These are phyloP conservation scores for Alternaria solani DNA, from an alignment of 2,329 filamentous ascomycete genomes.

Conservation along the genomic window DNA sequence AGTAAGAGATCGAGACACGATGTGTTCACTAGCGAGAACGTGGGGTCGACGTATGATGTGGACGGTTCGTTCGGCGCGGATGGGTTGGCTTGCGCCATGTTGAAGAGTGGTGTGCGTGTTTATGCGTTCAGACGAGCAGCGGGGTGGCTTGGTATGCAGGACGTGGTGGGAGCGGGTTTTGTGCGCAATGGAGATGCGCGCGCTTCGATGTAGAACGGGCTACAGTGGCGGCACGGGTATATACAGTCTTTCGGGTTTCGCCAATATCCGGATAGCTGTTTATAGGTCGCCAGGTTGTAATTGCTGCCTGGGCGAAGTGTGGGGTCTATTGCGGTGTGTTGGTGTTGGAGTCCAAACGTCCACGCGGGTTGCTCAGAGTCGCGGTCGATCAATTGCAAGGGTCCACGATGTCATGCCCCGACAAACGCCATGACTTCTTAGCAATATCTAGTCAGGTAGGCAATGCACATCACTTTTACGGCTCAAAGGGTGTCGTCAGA, in stretches of 20 bases:
- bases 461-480: not conserved
- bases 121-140: not conserved
- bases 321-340: conserved; percentile 1
- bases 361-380: conserved; percentile 9
- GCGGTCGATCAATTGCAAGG: conserved; percentile 23
- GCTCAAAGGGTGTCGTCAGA: not conserved
- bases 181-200: not conserved
- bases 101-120: not conserved
- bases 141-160: not conserved
- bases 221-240: not conserved
- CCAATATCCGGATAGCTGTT: not conserved
- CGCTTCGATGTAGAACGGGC: not conserved
- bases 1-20: conserved; percentile 93
- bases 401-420: conserved; percentile 20
- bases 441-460: not conserved
- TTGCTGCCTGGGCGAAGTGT: conserved; percentile 2
- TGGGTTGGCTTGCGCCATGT: conserved; percentile 26
- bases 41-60: conserved; percentile 69
- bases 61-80: conserved; percentile 25
- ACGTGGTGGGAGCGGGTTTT: not conserved
- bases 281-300: not conserved
- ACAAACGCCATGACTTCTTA: not conserved
- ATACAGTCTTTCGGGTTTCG: not conserved
- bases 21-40: conserved; percentile 77
- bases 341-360: conserved; percentile 10